phyloP scores from a whole-genome alignment of 441 rosid species.

The Breynia disticha region DNA sequence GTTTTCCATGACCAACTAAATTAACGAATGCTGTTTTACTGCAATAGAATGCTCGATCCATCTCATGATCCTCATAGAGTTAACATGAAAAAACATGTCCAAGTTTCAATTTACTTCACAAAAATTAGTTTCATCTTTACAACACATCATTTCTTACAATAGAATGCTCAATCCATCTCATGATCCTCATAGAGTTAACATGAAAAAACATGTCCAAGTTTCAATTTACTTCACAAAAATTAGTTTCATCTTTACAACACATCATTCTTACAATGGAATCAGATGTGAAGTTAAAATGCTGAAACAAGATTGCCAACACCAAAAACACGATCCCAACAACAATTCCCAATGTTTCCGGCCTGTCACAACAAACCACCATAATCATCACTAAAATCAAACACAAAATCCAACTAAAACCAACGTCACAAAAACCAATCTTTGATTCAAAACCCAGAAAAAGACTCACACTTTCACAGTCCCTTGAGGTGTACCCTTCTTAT shows the following conservation, averaged over 20 bases:
- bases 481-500: constrained; percentile 85
- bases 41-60: background rate
- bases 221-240: no score
- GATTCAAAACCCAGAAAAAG: background rate
- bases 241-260: background rate
- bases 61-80: background rate
- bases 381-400: constrained; percentile 2
- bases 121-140: no score
- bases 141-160: background rate
- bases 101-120: no score
- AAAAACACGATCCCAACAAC: constrained; percentile 78
- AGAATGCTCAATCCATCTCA: background rate
- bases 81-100: no score
- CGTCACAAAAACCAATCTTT: constrained; percentile 1
- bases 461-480: constrained; percentile 78
- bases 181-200: no score
- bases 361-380: constrained; percentile 29
- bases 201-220: no score
- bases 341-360: constrained; percentile 93
- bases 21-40: background rate
- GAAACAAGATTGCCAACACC: constrained; percentile 71
- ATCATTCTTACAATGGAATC: constrained; percentile 62
- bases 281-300: constrained; percentile 79
- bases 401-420: constrained; percentile 4
- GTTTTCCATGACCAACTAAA: no score